Conservation (phyloP, 768 basidiomycete genomes). For the Termitomyces sp. region DNA sequence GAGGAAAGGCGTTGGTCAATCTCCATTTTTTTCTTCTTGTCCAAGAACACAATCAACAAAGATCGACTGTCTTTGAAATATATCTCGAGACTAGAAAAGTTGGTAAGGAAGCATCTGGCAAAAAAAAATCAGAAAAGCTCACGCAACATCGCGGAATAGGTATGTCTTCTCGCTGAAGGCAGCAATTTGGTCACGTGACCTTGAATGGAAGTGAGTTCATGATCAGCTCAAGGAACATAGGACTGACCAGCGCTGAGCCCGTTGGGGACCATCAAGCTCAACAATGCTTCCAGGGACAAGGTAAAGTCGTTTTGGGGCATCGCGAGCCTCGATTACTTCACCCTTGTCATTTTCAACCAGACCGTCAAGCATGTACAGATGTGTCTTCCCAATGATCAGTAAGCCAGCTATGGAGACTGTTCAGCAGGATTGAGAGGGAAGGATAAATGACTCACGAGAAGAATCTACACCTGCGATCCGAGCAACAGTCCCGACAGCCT, state of each 20-base stretch:
- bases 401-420: slow-evolving; percentile 59
- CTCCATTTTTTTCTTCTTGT: slow-evolving; percentile 59
- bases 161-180: slow-evolving; percentile 80
- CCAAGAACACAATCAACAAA: slow-evolving; percentile 77
- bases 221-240: neutral
- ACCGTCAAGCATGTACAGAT: slow-evolving; percentile 89
- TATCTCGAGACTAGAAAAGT: slow-evolving; percentile 65
- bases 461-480: slow-evolving; percentile 90
- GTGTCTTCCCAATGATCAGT: slow-evolving; percentile 79
- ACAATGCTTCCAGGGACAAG: slow-evolving; percentile 83
- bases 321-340: slow-evolving; percentile 83
- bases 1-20: slow-evolving; percentile 49
- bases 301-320: slow-evolving; percentile 78
- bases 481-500: slow-evolving; percentile 82
- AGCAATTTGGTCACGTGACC: slow-evolving; percentile 77
- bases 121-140: slow-evolving; percentile 26
- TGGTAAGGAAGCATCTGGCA: neutral
- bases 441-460: slow-evolving; percentile 57
- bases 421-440: neutral
- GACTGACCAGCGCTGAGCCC: slow-evolving; percentile 77
- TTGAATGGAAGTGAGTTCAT: slow-evolving; percentile 23
- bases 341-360: slow-evolving; percentile 84
- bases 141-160: slow-evolving; percentile 91
- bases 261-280: slow-evolving; percentile 74
- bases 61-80: slow-evolving; percentile 93